Evolutionary conservation across 768 basidiomycete species (phyloP), one percentile per base, ranked within the genome.

Genomic region (Naganishia randhawae): DNA sequence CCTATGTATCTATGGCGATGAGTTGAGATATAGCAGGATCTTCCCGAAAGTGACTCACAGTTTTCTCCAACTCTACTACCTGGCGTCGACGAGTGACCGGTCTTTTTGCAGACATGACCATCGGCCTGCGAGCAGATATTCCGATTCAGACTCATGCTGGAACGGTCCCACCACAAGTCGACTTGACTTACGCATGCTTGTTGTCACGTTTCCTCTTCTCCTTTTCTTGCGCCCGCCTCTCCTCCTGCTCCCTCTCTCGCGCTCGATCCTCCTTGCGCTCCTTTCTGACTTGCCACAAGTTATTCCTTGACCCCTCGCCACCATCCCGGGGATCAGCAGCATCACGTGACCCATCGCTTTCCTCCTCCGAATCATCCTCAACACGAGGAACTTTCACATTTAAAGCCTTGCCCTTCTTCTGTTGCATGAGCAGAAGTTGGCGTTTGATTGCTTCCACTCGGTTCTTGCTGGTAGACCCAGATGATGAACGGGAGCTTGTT

Each of bases 121-220:
- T 84, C 0, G 93, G 93, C 1, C 93, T 94, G 69, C 29, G 42
- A 35, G 13, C 53, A 17, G n/a, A 45, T 42, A 19, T 22, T 65
- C 61, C 33, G 37, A 31, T 13, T 65, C 33, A 27, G 45, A 32
- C 17, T 31, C 51, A 16, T 45, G n/a, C n/a, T n/a, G n/a, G 67
- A 69, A 33, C 41, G 16, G n/a, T 32, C 4, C 27, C 14, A 50
- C 19, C 8, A 2, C 33, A 17, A n/a, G 1, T 3, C 19, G 41
- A 48, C 29, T 22, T 22, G 29, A 84, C 91, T 70, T 80, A 94
- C 93, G 94, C 91, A 80, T 95, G 88, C 75, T 97, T 96, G 76
- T 85, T 85, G 6, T 84, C 77, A 50, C 92, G 84, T 79, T 88
- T 89, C 3, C 86, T 82, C 67, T 84, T 82, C 41, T 79, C 83